Base-by-base conservation (phyloP, 805 yeast species). In the Starmerella floris region DNA sequence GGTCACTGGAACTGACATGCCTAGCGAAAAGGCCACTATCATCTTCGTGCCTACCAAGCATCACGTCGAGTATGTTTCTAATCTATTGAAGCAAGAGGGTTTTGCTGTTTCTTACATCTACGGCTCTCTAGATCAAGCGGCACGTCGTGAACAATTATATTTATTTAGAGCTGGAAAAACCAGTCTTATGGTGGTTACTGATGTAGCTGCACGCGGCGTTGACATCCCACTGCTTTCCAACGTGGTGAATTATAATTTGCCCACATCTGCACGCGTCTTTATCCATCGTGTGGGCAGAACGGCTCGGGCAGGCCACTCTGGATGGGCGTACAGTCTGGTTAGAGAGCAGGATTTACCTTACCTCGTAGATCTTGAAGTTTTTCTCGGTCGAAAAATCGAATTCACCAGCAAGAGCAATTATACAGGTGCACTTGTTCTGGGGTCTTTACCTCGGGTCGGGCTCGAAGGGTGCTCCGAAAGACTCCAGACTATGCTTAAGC, bases 281-380 rank as follows among this genome's bases (percentile, higher is more conserved):
- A 74, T 91, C 43, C 99, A 91, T 64, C 77, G 99, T 65, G 97
- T 91, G 37, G 99, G 99, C 62, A 79, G 99, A 72, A 91, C 99
- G 36, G 99, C 98, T 10, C 81, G 99, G 72, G 98, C 98, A 8
- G 99, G 99, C 59, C 80, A 84, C 59, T 76, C 73, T 53, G 99
- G 99, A 58, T 85, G 96, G 94, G 99, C 98, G 0, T 91, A 83
- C 60, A 79, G 95, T 2, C 74, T 91, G 46, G 79, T 87, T 6
- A 70, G 77, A 44, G 94, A 85, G 50, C 69, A 74, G 42, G 99
- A 91, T 59, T 63, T 88, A 44, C 95, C 98, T 10, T 91, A 88
- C 54, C 62, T 91, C 40, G 68, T 88, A 39, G 99, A 91, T 61
- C 68, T 91, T 54, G 97, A 91, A 59, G 52, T 91, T 35, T 88